Percentiles rank a stretch among this genome's conserved stretches.
Conservation (phyloP, 2,329 filamentous ascomycete genomes). For the Calonectria multiphialidica region DNA sequence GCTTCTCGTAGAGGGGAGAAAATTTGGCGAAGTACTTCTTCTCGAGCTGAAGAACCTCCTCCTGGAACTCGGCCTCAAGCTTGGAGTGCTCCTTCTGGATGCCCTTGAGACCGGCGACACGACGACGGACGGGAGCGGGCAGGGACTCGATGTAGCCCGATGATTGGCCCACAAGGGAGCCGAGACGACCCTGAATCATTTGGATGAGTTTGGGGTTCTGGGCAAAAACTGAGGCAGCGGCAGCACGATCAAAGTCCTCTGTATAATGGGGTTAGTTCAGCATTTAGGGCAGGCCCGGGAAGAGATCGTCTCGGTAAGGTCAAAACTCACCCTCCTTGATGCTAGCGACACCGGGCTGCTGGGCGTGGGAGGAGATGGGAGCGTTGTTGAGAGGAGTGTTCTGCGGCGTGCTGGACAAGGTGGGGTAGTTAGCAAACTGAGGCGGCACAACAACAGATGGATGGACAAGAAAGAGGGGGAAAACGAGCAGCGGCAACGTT, state of each 20-base stretch:
- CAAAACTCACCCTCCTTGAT: constrained; percentile 91
- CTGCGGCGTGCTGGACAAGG: constrained; percentile 87
- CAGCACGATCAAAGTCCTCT: constrained; percentile 92
- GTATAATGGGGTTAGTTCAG: constrained; percentile 32
- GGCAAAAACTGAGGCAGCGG: constrained; percentile 93
- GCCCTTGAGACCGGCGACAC: constrained; percentile 95
- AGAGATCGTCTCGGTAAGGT: not conserved
- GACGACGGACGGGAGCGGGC: constrained; percentile 87
- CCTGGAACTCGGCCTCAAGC: constrained; percentile 97
- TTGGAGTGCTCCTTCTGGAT: constrained; percentile 99
- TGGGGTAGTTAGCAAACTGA: constrained; percentile 54
- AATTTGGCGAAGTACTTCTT: constrained; percentile 99
- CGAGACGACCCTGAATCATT: constrained; percentile 98
- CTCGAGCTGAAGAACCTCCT: constrained; percentile 97
- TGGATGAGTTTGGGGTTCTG: constrained; percentile 94
- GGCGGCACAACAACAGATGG: constrained; percentile 35
- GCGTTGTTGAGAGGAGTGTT: constrained; percentile 97
- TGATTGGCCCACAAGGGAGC: constrained; percentile 91
- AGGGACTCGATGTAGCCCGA: constrained; percentile 99
- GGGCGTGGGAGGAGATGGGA: constrained; percentile 96
- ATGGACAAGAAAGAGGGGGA: constrained; percentile 20
- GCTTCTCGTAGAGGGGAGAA: constrained; percentile 96
- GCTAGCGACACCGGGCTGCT: constrained; percentile 92
- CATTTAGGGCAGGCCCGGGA: constrained; percentile 20
- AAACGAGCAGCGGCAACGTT: constrained; percentile 25